Base-by-base conservation (phyloP, 805 yeast species). In the Kodamaea restingae region DNA sequence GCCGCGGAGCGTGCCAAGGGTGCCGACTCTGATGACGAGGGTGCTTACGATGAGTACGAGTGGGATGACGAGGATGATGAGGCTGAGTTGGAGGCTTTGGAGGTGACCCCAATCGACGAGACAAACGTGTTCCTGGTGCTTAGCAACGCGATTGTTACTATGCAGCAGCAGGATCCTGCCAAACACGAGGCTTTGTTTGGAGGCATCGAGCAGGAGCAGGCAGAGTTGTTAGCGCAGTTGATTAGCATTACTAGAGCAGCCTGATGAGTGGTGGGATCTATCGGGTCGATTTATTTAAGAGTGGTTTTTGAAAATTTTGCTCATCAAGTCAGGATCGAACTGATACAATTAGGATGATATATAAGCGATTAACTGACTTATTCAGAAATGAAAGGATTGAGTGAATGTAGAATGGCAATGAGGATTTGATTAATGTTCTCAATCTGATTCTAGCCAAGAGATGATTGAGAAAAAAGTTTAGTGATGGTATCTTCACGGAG, bases 31-130 rank as follows among this genome's bases (percentile, higher is more conserved):
- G 63, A 62, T n/a, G 60, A 54, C 25, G 60, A 46, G 15, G 57
- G 47, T 3, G 53, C 49, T 15, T 56, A 47, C 28, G 65, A 49
- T 3, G 54, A 53, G 7, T 61, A 57, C 7, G 54, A 47, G 15
- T 56, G 55, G 37, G 55, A 47, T 10, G 56, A 55, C 36, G 83
- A 77, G 47, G 79, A 78, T 7, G 80, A 78, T 36, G 93, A 84
- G 35, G 93, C 84, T 7, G 71, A 85, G 32, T 80, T 81, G 33
- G 97, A 90, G 54, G 96, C 96, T 7, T 68, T 84, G 55, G 76
- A 84, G 18, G 83, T 81, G 47, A 83, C 91, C 1, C 81, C 95
- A 3, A 71, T 93, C 35, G 97, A 91, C 54, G 66, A 70, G 30
- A 63, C 88, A 36, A 84, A 91, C 54, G 81, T 84, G 3, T 88